Base-by-base conservation (phyloP, 768 basidiomycete species). In the Collybia mongolica region DNA sequence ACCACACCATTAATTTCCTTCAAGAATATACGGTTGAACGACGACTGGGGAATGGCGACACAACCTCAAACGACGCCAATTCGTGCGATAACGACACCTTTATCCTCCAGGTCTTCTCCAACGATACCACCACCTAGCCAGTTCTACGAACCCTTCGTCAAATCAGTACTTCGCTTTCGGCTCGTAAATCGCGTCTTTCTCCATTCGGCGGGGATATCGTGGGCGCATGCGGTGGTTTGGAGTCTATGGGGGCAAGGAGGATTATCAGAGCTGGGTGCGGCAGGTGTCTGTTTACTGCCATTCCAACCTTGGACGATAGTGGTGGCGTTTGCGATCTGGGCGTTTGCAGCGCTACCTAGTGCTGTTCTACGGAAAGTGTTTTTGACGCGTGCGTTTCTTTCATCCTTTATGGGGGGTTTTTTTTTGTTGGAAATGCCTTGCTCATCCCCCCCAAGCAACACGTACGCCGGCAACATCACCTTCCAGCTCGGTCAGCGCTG, bases 71-170 rank as follows among this genome's bases (percentile, higher is more conserved):
- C 60, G 46, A 69, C 74, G 14, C 77, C 80, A 6, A 66, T 77
- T 14, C 72, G 76, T 53, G 83, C 83, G 2, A 78, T 79, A 24
- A 69, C 71, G 0, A 74, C 76, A 1, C 71, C 65, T 2, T 63
- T 80, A 5, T 54, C 69, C 1, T 67, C 74, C n/a, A 79, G 79
- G 44, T 67, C 81, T 0, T 66, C 83, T 1, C 80, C 81, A 0
- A 68, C 76, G 1, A 66, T 89, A 5, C 84, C 86, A 0, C 73
- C 83, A 0, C 65, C 87, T 1, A 67, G 75, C 5, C 76, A 82
- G 55, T 66, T 73, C 1, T 90, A 83, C 60, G 84, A 88, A 54
- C 86, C 86, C 7, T 75, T 82, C 39, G 78, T 83, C 1, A 88
- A 84, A 59, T 65, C 75, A 2, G 73, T 84, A 5, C 74, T 90